Conservation (phyloP, 331 rosid genomes). For the Cydonia oblonga region DNA sequence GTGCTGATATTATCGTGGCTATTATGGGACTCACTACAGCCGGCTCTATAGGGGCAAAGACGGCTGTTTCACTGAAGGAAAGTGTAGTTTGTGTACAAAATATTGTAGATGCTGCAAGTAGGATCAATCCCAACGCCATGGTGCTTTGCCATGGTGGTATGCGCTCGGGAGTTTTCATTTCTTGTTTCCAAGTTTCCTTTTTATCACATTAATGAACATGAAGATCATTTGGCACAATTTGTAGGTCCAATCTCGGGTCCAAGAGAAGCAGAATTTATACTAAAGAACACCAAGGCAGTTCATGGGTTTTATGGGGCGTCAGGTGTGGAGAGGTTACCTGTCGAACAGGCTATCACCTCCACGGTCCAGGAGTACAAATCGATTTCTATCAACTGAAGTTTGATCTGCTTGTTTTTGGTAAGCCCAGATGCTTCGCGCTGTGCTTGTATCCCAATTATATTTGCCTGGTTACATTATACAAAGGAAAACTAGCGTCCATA, state of each 20-base stretch:
- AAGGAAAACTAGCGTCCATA: too few relatives aligned
- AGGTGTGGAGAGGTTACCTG: slow-evolving; percentile 91
- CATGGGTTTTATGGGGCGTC: slow-evolving; percentile 95
- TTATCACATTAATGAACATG: neutral
- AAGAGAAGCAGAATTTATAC: slow-evolving; percentile 62
- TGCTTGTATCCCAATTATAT: neutral
- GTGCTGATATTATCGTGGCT: slow-evolving; percentile 84
- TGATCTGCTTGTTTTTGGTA: neutral
- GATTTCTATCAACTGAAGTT: slow-evolving; percentile 42
- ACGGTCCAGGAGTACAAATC: slow-evolving; percentile 66
- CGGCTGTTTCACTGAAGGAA: slow-evolving; percentile 68
- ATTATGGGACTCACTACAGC: slow-evolving; percentile 94
- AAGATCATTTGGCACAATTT: slow-evolving; percentile 2
- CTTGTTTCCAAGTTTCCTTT: neutral
- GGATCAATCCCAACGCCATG: slow-evolving; percentile 52
- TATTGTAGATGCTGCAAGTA: slow-evolving; percentile 76
- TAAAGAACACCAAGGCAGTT: slow-evolving; percentile 70
- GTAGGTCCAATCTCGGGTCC: slow-evolving; percentile 94
- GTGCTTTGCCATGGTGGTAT: slow-evolving; percentile 93
- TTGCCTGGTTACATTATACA: neutral
- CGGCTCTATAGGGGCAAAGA: slow-evolving; percentile 81
- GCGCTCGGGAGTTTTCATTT: slow-evolving; percentile 5
- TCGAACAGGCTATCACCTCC: slow-evolving; percentile 80
- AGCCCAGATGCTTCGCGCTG: neutral
- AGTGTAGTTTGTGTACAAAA: slow-evolving; percentile 66